Evolutionary conservation across 495 filamentous ascomycete genomes (phyloP).

Genomic region (Usnea hakonensis): DNA sequence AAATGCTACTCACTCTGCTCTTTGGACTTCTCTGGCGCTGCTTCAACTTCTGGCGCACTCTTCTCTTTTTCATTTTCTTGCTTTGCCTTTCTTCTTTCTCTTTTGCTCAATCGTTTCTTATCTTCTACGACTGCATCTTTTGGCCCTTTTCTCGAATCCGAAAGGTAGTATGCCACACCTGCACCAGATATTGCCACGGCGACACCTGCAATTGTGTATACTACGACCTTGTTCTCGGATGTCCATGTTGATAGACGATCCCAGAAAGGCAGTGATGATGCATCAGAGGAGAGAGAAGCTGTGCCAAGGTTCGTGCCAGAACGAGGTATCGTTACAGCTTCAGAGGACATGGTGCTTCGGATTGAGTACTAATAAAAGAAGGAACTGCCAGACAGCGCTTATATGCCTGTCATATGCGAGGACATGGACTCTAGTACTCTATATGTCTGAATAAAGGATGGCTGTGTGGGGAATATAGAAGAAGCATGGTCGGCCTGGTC

Average conservation of each 20-base stretch:
- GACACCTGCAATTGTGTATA: constrained; percentile 92
- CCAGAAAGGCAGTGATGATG: constrained; percentile 65
- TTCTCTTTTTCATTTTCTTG: constrained; percentile 62
- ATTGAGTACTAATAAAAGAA: background rate
- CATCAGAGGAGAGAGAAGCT: constrained; percentile 39
- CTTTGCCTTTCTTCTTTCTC: constrained; percentile 42
- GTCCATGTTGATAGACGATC: constrained; percentile 86
- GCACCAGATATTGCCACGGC: constrained; percentile 84
- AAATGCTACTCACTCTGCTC: constrained; percentile 13
- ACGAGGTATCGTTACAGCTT: constrained; percentile 15
- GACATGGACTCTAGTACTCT: background rate
- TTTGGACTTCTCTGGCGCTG: constrained; percentile 4
- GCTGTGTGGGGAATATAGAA: background rate
- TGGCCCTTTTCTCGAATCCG: constrained; percentile 35
- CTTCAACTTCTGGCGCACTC: constrained; percentile 52
- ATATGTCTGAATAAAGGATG: background rate
- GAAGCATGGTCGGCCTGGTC: background rate
- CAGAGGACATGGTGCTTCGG: constrained; percentile 22
- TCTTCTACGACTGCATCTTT: constrained; percentile 25
- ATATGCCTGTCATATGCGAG: background rate
- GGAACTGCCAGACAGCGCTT: background rate
- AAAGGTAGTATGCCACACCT: constrained; percentile 84
- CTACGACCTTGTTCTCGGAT: constrained; percentile 86
- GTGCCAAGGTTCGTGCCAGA: constrained; percentile 38
- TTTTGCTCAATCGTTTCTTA: constrained; percentile 44